Evolutionary conservation across 257 asterid species (phyloP).

Genomic region (Leonotis leonurus): DNA sequence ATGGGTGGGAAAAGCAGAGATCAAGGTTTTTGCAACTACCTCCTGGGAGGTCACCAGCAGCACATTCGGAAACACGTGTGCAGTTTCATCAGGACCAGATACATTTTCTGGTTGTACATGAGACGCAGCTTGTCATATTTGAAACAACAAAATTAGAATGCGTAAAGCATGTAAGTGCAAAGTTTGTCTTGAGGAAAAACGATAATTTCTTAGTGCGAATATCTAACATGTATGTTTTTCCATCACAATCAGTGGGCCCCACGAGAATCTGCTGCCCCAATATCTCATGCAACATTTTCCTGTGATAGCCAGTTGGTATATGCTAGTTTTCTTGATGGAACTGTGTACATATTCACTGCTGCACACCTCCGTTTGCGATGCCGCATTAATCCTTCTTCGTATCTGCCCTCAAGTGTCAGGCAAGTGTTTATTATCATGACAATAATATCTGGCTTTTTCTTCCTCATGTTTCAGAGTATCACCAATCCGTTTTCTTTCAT

Average conservation of each 20-base stretch:
- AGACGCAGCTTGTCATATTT: conserved; percentile 54
- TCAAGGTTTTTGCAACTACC: conserved; percentile 49
- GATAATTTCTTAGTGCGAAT: not conserved
- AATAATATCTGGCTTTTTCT: not conserved
- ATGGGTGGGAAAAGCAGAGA: conserved; percentile 55
- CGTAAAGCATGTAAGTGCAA: conserved; percentile 32
- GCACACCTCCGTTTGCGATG: conserved; percentile 44
- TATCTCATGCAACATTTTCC: conserved; percentile 52
- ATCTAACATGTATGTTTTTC: not conserved
- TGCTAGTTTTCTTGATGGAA: conserved; percentile 45
- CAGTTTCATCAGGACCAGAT: conserved; percentile 62
- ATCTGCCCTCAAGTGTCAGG: conserved; percentile 37
- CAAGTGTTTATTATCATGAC: conserved; percentile 16
- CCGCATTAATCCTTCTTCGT: conserved; percentile 46
- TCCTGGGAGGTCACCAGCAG: conserved; percentile 42
- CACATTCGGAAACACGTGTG: conserved; percentile 48
- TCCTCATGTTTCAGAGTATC: not conserved
- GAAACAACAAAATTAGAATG: conserved; percentile 54
- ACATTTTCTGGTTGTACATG: conserved; percentile 57
- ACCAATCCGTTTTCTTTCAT: not conserved
- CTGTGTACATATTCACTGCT: conserved; percentile 45
- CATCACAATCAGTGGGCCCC: conserved; percentile 55
- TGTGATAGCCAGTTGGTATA: conserved; percentile 55
- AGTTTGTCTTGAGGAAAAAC: not conserved
- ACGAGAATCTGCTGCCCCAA: conserved; percentile 47